These are phyloP conservation scores for Mycosphaerelloides madeirae DNA, from an alignment of 2,329 filamentous ascomycete species.

Conservation along the genomic window DNA sequence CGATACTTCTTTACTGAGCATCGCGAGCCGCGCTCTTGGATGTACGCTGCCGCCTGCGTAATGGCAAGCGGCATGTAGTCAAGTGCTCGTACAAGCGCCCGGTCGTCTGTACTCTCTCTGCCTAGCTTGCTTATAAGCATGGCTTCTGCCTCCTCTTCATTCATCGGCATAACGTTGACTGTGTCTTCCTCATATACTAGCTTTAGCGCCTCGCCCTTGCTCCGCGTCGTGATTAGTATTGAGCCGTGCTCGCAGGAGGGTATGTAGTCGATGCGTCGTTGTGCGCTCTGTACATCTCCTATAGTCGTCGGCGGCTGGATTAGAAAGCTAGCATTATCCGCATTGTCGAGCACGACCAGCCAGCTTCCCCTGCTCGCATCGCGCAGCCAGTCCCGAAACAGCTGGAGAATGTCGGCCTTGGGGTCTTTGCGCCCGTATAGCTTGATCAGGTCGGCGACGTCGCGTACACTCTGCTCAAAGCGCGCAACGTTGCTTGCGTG, in stretches of 20 bases:
- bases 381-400: too few relatives aligned
- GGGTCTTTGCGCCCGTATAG: slow-evolving; percentile 11
- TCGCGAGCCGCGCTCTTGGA: slow-evolving; percentile 23
- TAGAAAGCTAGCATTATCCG: slow-evolving; percentile 18
- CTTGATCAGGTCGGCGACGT: slow-evolving; percentile 12
- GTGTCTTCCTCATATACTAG: slow-evolving; percentile 18
- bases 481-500: slow-evolving; percentile 21
- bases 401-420: slow-evolving; percentile 17
- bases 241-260: slow-evolving; percentile 18
- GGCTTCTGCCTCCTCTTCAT: slow-evolving; percentile 13
- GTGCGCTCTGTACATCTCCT: background rate
- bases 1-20: slow-evolving; percentile 38
- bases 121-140: slow-evolving; percentile 25
- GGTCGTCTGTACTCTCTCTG: slow-evolving; percentile 2
- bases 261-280: slow-evolving; percentile 13
- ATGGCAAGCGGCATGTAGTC: slow-evolving; percentile 35
- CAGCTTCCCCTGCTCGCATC: slow-evolving; percentile 14
- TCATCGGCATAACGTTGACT: slow-evolving; percentile 22
- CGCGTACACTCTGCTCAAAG: slow-evolving; percentile 17
- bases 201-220: slow-evolving; percentile 12
- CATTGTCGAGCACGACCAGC: slow-evolving; percentile 26
- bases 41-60: slow-evolving; percentile 33
- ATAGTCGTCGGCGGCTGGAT: background rate
- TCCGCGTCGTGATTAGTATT: slow-evolving; percentile 21
- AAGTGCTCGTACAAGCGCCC: slow-evolving; percentile 21